phyloP scores from a whole-genome alignment of 257 asterid species.

The Fraxinus quadrangulata region DNA sequence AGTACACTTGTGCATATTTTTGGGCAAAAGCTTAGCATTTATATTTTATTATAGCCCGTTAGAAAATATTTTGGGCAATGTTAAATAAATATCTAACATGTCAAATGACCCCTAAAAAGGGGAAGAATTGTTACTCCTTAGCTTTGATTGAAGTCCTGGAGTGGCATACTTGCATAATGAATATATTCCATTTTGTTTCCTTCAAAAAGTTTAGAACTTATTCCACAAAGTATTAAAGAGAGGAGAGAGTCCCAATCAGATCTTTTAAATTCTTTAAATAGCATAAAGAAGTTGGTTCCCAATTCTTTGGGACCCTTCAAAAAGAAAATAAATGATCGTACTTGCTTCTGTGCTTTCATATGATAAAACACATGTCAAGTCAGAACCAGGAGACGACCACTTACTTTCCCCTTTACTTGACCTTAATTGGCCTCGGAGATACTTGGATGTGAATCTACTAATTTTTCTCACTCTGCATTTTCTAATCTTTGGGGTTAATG shows the following conservation, averaged over 20 bases:
- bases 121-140: not conserved
- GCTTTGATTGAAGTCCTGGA: slow-evolving; percentile 54
- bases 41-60: not conserved
- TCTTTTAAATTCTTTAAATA: slow-evolving; percentile 39
- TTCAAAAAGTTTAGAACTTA: slow-evolving; percentile 60
- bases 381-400: slow-evolving; percentile 24
- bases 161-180: slow-evolving; percentile 42
- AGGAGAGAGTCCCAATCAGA: slow-evolving; percentile 36
- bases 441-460: slow-evolving; percentile 35
- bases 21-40: slow-evolving; percentile 2
- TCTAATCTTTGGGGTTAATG: slow-evolving; percentile 22
- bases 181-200: slow-evolving; percentile 68
- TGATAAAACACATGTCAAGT: slow-evolving; percentile 41
- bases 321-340: slow-evolving; percentile 29
- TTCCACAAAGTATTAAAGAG: slow-evolving; percentile 52
- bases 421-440: slow-evolving; percentile 42
- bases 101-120: not conserved
- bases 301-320: slow-evolving; percentile 35
- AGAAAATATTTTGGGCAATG: not conserved
- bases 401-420: slow-evolving; percentile 37
- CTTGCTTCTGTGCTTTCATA: slow-evolving; percentile 37
- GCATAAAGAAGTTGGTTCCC: slow-evolving; percentile 45
- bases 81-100: not conserved
- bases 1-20: slow-evolving; percentile 26
- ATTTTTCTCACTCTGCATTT: slow-evolving; percentile 27